Base-by-base conservation (phyloP, 1,284 basidiomycete species). In the Naganishia sp. region DNA sequence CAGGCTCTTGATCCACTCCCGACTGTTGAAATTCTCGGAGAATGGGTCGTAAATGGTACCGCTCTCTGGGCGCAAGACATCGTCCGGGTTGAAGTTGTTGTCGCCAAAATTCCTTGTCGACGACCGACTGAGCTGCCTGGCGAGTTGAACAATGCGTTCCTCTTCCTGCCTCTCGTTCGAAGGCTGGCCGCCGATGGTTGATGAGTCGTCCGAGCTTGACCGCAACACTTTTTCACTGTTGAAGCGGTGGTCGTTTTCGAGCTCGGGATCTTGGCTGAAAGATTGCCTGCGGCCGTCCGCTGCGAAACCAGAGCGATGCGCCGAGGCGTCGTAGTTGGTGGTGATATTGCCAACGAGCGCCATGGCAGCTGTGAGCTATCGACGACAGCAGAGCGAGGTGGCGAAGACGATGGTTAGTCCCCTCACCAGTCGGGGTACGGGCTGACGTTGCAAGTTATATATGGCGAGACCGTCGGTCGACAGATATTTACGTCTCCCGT, bases 11-110 rank as follows among this genome's bases (percentile, higher is more conserved):
- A 79, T 75, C 80, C 82, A 84, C 45, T 72, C 76, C 39, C 73
- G 73, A 5, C 79, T 74, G 67, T 80, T 71, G 63, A 84, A 84
- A 66, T 77, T 76, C 10, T 71, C 69, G 0, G 77, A 79, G 67
- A 73, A 76, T 3, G 82, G 83, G 70, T 83, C 80, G 58, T 82
- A 74, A 18, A 75, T 74, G 25, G 74, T 74, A 25, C 75, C 78
- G 21, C 74, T 63, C 49, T 74, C 67, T 54, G 76, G 74, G 9
- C 46, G 54, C 17, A 67, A 32, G 39, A 67, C 61, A 21, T 56
- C 28, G 42, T 66, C 56, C 21, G 47, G 43, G 21, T 77, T 68
- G 67, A 77, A 74, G 4, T 56, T 39, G 47, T 23, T 39, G 9
- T 42, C 53, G 32, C 25, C 61, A 7, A 61, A 46, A 25, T 55